A percentile compares a stretch with the other conserved stretches of the same genome.
phyloP scores from a whole-genome alignment of 179 eudicot genomes.

The Amaranthus tricolor region DNA sequence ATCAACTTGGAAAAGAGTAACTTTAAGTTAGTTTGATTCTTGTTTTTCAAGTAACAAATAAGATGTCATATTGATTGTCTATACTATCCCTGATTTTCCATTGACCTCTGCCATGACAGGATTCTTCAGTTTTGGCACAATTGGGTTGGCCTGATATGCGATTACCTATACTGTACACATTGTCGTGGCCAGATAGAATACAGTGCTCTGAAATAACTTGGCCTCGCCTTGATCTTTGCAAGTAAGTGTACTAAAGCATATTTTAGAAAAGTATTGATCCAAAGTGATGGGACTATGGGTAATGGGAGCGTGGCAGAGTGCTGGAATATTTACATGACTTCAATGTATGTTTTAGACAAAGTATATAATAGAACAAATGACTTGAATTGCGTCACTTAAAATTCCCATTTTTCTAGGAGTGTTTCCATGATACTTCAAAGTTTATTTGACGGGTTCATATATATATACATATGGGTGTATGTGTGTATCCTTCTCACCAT shows the following conservation, averaged over 20 bases:
- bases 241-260: constrained; percentile 39
- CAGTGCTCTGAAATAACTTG: constrained; percentile 91
- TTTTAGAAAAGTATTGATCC: too few relatives aligned
- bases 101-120: constrained; percentile 41
- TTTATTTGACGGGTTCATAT: background rate
- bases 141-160: constrained; percentile 99
- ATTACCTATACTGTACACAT: constrained; percentile 85
- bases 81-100: background rate
- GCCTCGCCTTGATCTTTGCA: constrained; percentile 99
- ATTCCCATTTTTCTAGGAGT: background rate
- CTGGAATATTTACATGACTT: too few relatives aligned
- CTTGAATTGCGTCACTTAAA: background rate
- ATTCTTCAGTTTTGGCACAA: constrained; percentile 93
- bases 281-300: too few relatives aligned
- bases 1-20: background rate
- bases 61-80: background rate
- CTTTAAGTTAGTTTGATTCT: background rate
- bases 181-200: constrained; percentile 97
- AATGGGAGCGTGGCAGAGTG: too few relatives aligned
- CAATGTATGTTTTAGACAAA: background rate
- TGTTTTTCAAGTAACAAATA: background rate
- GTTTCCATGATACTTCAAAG: background rate
- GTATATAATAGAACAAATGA: background rate
- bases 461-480: background rate
- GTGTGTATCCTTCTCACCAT: background rate